Evolutionary conservation across 495 filamentous ascomycete genomes (phyloP).

Genomic region (Acidiella bohemica): DNA sequence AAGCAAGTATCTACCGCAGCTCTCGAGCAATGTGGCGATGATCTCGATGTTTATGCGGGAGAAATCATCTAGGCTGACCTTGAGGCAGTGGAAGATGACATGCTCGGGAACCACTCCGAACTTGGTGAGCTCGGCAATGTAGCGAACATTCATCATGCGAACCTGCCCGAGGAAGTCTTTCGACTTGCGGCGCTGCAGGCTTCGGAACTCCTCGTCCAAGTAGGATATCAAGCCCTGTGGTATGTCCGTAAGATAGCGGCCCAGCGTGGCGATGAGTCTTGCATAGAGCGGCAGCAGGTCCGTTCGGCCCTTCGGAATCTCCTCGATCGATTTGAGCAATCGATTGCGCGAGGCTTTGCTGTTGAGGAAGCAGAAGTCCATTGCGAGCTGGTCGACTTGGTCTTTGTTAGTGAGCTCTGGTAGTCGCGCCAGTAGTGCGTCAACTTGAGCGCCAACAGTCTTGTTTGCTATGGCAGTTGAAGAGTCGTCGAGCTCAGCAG

Average conservation of each 20-base stretch:
- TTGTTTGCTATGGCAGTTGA: constrained; percentile 94
- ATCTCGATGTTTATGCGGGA: constrained; percentile 98
- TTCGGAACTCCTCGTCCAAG: constrained; percentile 93
- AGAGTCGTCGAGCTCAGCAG: constrained; percentile 56
- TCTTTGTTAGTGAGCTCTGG: constrained; percentile 87
- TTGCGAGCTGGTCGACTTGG: constrained; percentile 74
- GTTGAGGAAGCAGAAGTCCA: constrained; percentile 97
- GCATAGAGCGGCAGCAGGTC: constrained; percentile 88
- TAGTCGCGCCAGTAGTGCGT: constrained; percentile 73
- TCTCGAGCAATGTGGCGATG: constrained; percentile 92
- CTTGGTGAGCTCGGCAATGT: constrained; percentile 93
- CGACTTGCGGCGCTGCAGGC: constrained; percentile 91
- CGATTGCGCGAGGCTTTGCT: constrained; percentile 95
- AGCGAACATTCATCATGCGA: constrained; percentile 85
- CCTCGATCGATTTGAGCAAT: constrained; percentile 81
- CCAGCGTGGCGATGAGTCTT: constrained; percentile 83
- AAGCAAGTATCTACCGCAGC: constrained; percentile 87
- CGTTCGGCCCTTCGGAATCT: constrained; percentile 82
- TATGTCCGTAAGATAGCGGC: constrained; percentile 85
- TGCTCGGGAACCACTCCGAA: constrained; percentile 97
- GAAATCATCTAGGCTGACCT: constrained; percentile 94
- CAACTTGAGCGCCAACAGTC: constrained; percentile 92
- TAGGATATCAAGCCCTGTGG: constrained; percentile 84
- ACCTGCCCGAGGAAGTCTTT: constrained; percentile 96
- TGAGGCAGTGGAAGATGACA: constrained; percentile 96